Conservation (phyloP, 1,139 yeast species). For the Maudiozyma humilis region DNA sequence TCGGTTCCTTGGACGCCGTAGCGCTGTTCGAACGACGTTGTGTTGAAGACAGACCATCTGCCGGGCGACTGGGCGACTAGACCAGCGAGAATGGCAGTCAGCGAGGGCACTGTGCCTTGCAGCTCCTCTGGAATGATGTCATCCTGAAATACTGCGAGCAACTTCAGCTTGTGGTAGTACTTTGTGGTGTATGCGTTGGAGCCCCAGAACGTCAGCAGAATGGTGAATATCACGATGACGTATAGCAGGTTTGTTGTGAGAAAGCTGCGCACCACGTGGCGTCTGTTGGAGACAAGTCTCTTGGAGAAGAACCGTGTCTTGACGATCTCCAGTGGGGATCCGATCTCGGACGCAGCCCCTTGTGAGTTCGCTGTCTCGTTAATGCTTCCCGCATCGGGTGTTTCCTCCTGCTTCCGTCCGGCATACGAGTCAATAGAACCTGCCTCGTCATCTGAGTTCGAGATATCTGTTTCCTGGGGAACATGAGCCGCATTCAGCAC, state of each 20-base stretch:
- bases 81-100: background rate
- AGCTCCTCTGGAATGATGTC: background rate
- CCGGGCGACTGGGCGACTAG: slow-evolving; percentile 11
- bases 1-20: slow-evolving; percentile 32
- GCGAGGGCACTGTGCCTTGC: background rate
- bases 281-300: slow-evolving; percentile 5
- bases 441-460: background rate
- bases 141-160: slow-evolving; percentile 13
- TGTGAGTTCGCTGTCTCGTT: no score
- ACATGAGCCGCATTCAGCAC: background rate
- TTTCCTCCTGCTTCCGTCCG: background rate
- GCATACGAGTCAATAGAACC: background rate
- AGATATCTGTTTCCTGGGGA: background rate
- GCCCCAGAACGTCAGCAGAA: slow-evolving; percentile 13
- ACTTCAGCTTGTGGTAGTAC: slow-evolving; percentile 11
- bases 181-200: slow-evolving; percentile 9
- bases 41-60: slow-evolving; percentile 28
- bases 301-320: slow-evolving; percentile 8
- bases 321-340: background rate
- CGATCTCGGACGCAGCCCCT: no score
- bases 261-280: slow-evolving; percentile 6
- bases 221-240: slow-evolving; percentile 9
- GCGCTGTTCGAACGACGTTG: slow-evolving; percentile 16
- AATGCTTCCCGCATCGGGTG: background rate
- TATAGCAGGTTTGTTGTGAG: slow-evolving; percentile 8